Percentiles rank a stretch among this genome's conserved stretches.
Evolutionary conservation across 1,284 basidiomycete genomes (phyloP).

Genomic region (Somion occarium): DNA sequence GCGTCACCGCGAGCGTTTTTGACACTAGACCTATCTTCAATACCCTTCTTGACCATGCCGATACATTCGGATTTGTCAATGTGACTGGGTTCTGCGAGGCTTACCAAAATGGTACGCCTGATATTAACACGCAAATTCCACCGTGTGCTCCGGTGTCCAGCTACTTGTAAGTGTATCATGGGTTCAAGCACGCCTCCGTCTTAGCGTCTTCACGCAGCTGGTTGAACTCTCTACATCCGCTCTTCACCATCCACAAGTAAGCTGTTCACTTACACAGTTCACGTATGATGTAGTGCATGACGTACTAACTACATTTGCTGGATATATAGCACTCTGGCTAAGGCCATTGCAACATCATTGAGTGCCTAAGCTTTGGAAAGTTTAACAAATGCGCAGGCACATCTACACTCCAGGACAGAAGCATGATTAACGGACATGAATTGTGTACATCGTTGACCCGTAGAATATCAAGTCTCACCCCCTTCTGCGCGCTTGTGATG

Average conservation of each 20-base stretch:
- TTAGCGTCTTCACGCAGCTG: slow-evolving; percentile 32
- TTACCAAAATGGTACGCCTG: slow-evolving; percentile 53
- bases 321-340: slow-evolving; percentile 13
- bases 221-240: slow-evolving; percentile 49
- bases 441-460: too few relatives aligned
- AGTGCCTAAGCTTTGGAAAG: slow-evolving; percentile 6
- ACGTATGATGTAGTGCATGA: too few relatives aligned
- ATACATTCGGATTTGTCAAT: slow-evolving; percentile 52
- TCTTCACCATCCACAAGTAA: slow-evolving; percentile 52
- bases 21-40: slow-evolving; percentile 58
- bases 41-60: slow-evolving; percentile 45
- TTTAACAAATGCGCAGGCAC: too few relatives aligned
- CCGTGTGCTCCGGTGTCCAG: slow-evolving; percentile 58
- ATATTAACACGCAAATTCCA: slow-evolving; percentile 43
- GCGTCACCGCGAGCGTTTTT: slow-evolving; percentile 44
- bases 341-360: slow-evolving; percentile 15
- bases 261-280: slow-evolving; percentile 12
- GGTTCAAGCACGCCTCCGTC: background rate
- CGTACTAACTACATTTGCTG: too few relatives aligned
- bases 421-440: too few relatives aligned
- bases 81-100: slow-evolving; percentile 54
- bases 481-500: too few relatives aligned
- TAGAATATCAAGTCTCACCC: too few relatives aligned
- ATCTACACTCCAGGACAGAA: too few relatives aligned
- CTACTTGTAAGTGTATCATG: slow-evolving; percentile 48